Conservation (phyloP, 2,329 filamentous ascomycete species). For the Microthyrium microscopicum region DNA sequence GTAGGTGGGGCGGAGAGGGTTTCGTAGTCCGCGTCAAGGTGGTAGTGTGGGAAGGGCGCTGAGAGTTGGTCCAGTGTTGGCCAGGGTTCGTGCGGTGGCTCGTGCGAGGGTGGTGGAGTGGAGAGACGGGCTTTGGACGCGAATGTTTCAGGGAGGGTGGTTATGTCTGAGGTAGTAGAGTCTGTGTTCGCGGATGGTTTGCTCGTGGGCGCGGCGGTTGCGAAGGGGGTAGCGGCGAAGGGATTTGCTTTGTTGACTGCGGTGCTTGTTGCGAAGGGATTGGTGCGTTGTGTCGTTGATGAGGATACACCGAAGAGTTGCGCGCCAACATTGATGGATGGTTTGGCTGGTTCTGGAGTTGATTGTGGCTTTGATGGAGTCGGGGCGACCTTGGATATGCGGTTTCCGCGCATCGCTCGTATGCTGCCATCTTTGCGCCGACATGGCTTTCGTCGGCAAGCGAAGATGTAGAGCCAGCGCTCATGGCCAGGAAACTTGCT, state of each 20-base stretch:
- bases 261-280: constrained; percentile 32
- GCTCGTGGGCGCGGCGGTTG: constrained; percentile 28
- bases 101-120: constrained; percentile 17
- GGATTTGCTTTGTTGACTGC: constrained; percentile 34
- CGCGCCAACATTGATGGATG: constrained; percentile 6
- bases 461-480: constrained; percentile 72
- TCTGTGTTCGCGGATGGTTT: constrained; percentile 10
- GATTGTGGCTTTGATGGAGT: constrained; percentile 10
- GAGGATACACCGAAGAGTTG: constrained; percentile 4
- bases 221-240: constrained; percentile 31
- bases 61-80: constrained; percentile 31
- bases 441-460: constrained; percentile 62
- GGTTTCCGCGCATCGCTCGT: constrained; percentile 54
- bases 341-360: background rate
- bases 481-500: constrained; percentile 77
- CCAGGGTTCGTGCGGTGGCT: constrained; percentile 52
- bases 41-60: constrained; percentile 57
- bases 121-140: constrained; percentile 49
- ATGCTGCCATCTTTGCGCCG: constrained; percentile 70
- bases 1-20: constrained; percentile 46
- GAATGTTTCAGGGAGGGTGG: constrained; percentile 62
- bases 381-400: constrained; percentile 26
- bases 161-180: constrained; percentile 24
- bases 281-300: constrained; percentile 17
- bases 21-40: constrained; percentile 83